phyloP scores from a whole-genome alignment of 2,329 filamentous ascomycete genomes.

The Aureobasidium musti region DNA sequence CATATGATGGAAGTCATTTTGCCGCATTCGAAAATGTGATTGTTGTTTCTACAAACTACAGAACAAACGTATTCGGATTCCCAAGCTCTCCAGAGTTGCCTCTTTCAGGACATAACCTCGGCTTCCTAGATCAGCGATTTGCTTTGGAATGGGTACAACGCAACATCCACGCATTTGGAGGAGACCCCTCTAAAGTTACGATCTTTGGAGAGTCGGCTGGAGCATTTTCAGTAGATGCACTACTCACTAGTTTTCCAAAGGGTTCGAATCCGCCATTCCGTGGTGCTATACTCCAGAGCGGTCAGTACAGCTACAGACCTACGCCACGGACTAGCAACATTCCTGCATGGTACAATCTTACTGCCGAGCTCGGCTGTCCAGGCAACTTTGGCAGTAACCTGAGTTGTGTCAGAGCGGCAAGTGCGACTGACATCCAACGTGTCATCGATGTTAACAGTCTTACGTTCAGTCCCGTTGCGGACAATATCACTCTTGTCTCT shows the following conservation, averaged over 20 bases:
- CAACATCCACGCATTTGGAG: slow-evolving; percentile 44
- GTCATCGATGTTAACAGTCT: slow-evolving; percentile 40
- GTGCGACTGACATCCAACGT: slow-evolving; percentile 39
- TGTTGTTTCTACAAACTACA: slow-evolving; percentile 42
- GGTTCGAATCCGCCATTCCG: slow-evolving; percentile 40
- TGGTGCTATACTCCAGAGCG: slow-evolving; percentile 41
- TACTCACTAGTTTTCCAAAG: slow-evolving; percentile 39
- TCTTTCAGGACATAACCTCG: slow-evolving; percentile 39
- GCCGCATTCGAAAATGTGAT: slow-evolving; percentile 43
- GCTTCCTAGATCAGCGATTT: slow-evolving; percentile 44
- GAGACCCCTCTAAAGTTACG: slow-evolving; percentile 43
- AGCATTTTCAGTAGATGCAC: slow-evolving; percentile 39
- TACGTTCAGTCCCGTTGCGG: slow-evolving; percentile 39
- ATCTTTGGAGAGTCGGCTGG: slow-evolving; percentile 44
- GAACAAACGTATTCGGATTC: slow-evolving; percentile 49
- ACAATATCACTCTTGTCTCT: slow-evolving; percentile 41
- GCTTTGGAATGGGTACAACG: slow-evolving; percentile 44
- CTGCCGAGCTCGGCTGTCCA: slow-evolving; percentile 37
- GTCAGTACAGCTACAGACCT: slow-evolving; percentile 37
- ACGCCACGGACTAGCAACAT: slow-evolving; percentile 24
- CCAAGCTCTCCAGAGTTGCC: slow-evolving; percentile 43
- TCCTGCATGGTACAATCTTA: slow-evolving; percentile 36
- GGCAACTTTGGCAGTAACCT: slow-evolving; percentile 36
- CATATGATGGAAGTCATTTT: slow-evolving; percentile 41
- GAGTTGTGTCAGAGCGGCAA: slow-evolving; percentile 39